These are phyloP conservation scores for Scheffersomyces illinoinensis DNA, from an alignment of 1,139 yeast species.

Conservation along the genomic window DNA sequence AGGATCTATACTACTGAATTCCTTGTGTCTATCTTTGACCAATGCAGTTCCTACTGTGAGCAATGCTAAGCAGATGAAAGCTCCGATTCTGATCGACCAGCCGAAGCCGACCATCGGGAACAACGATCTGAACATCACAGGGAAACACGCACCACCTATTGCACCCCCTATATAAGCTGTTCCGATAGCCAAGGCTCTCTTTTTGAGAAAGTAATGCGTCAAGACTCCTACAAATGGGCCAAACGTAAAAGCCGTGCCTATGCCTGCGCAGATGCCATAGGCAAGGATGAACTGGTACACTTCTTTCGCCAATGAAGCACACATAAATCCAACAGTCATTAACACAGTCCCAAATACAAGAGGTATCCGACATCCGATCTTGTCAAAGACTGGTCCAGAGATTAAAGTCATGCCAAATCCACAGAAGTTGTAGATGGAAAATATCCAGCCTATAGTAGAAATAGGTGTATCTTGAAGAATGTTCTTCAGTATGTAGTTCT, in stretches of 20 bases:
- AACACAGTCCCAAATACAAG: slow-evolving; percentile 16
- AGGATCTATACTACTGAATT: slow-evolving; percentile 10
- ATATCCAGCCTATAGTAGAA: slow-evolving; percentile 34
- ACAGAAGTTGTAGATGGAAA: slow-evolving; percentile 30
- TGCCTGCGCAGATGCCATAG: slow-evolving; percentile 21
- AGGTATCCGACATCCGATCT: slow-evolving; percentile 22
- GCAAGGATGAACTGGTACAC: slow-evolving; percentile 28
- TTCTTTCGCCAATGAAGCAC: slow-evolving; percentile 19
- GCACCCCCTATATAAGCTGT: slow-evolving; percentile 29
- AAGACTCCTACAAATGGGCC: slow-evolving; percentile 23
- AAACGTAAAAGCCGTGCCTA: slow-evolving; percentile 27
- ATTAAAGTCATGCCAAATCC: slow-evolving; percentile 27
- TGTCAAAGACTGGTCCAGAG: slow-evolving; percentile 28
- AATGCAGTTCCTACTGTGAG: slow-evolving; percentile 16
- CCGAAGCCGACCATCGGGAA: slow-evolving; percentile 28
- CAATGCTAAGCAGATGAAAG: slow-evolving; percentile 20
- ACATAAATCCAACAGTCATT: slow-evolving; percentile 23
- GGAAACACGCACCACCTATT: slow-evolving; percentile 29
- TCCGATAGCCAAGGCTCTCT: slow-evolving; percentile 27
- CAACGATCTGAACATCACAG: slow-evolving; percentile 22
- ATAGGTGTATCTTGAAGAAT: slow-evolving; percentile 17
- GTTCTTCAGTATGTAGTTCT: slow-evolving; percentile 22
- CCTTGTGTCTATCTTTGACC: slow-evolving; percentile 23
- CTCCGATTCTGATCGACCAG: slow-evolving; percentile 29
- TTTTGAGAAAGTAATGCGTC: slow-evolving; percentile 24